Evolutionary conservation across 1,284 basidiomycete species (phyloP).

Genomic region (Sanghuangporus weigelae): DNA sequence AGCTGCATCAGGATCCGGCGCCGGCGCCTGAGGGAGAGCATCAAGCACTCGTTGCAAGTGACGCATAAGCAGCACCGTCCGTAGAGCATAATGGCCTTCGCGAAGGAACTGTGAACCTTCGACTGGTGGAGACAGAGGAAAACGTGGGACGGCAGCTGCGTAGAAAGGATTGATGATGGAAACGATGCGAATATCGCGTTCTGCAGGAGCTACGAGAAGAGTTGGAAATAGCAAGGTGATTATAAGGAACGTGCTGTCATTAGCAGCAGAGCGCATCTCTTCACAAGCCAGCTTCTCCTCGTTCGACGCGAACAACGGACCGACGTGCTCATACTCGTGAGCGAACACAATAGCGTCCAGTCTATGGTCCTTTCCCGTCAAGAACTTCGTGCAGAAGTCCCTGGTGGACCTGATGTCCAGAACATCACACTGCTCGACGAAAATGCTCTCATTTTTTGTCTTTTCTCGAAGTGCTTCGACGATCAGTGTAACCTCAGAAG

Average conservation of each 20-base stretch:
- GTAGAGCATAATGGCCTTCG: slow-evolving; percentile 64
- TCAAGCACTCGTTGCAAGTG: slow-evolving; percentile 77
- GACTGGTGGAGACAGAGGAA: slow-evolving; percentile 26
- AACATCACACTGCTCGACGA: slow-evolving; percentile 68
- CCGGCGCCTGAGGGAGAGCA: slow-evolving; percentile 58
- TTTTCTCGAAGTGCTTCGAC: slow-evolving; percentile 58
- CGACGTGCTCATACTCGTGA: slow-evolving; percentile 68
- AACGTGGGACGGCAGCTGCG: slow-evolving; percentile 58
- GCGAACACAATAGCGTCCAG: slow-evolving; percentile 68
- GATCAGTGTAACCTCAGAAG: slow-evolving; percentile 50
- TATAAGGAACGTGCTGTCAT: slow-evolving; percentile 64
- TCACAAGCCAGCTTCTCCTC: slow-evolving; percentile 19
- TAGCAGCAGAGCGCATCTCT: slow-evolving; percentile 33
- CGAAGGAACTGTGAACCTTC: slow-evolving; percentile 39
- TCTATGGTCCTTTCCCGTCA: slow-evolving; percentile 57
- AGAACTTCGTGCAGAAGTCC: slow-evolving; percentile 59
- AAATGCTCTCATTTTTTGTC: slow-evolving; percentile 69
- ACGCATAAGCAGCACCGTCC: slow-evolving; percentile 55
- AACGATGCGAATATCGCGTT: slow-evolving; percentile 80
- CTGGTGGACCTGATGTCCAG: slow-evolving; percentile 56
- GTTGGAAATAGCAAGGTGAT: slow-evolving; percentile 73
- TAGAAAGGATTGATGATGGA: slow-evolving; percentile 82
- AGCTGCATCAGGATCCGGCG: slow-evolving; percentile 44
- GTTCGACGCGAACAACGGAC: slow-evolving; percentile 35
- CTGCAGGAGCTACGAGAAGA: slow-evolving; percentile 71